Percentiles rank a stretch among this genome's conserved stretches.
These are phyloP conservation scores for Neurospora intermedia DNA, from an alignment of 495 filamentous ascomycete genomes.

Conservation along the genomic window DNA sequence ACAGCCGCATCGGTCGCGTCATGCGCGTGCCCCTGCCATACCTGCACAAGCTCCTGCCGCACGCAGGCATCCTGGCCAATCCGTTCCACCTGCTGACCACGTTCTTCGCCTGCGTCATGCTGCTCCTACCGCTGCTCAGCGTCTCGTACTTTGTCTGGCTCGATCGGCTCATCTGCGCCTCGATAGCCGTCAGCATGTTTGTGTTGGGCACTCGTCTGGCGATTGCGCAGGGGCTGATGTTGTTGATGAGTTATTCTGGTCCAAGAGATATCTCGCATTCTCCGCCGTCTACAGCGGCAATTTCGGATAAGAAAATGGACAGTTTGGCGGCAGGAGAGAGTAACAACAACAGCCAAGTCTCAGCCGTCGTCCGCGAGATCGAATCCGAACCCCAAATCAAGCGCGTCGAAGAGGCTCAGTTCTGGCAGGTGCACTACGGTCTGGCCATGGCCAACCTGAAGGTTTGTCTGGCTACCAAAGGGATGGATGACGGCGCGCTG, in stretches of 20 bases:
- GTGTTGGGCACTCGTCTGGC: conserved; percentile 71
- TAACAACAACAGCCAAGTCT: conserved; percentile 40
- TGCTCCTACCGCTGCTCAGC: conserved; percentile 73
- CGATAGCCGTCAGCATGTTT: conserved; percentile 80
- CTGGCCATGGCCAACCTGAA: conserved; percentile 92
- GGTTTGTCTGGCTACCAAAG: conserved; percentile 45
- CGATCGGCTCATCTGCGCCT: conserved; percentile 67
- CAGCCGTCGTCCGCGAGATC: conserved; percentile 72
- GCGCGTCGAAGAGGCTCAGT: conserved; percentile 75
- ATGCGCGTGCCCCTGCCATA: conserved; percentile 73
- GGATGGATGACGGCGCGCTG: conserved; percentile 51
- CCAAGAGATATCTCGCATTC: neutral
- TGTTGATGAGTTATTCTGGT: conserved; percentile 74
- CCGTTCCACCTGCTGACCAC: conserved; percentile 90
- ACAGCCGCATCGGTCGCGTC: conserved; percentile 78
- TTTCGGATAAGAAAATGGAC: conserved; percentile 1
- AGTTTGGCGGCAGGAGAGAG: conserved; percentile 1
- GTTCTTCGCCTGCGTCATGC: conserved; percentile 66
- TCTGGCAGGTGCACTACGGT: conserved; percentile 98
- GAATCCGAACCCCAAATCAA: conserved; percentile 65
- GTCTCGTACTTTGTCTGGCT: conserved; percentile 65
- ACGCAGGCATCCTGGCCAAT: conserved; percentile 59
- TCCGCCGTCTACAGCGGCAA: neutral
- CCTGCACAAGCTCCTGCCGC: conserved; percentile 45
- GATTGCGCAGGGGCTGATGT: conserved; percentile 77